These are phyloP conservation scores for Lodderomyces theae DNA, from an alignment of 1,139 yeast genomes.

Conservation along the genomic window DNA sequence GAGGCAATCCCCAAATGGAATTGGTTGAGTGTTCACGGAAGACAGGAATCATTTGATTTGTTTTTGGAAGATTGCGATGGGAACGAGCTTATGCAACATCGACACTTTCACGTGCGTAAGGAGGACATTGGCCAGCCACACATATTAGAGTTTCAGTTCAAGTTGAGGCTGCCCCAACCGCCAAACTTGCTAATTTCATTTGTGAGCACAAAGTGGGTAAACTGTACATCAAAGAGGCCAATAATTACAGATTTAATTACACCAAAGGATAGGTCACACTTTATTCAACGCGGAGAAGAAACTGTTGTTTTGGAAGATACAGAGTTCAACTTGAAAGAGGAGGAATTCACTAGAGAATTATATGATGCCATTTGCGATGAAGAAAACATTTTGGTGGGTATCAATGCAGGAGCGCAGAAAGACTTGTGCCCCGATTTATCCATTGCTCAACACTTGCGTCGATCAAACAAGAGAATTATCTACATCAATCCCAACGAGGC, in stretches of 20 bases:
- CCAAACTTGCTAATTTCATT: conserved; percentile 75
- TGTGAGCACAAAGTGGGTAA: conserved; percentile 83
- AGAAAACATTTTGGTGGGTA: conserved; percentile 63
- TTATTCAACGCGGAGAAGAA: not conserved
- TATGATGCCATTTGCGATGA: conserved; percentile 43
- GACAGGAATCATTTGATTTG: conserved; percentile 61
- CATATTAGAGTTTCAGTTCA: conserved; percentile 62
- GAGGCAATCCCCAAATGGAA: conserved; percentile 70
- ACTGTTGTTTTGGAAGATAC: conserved; percentile 51
- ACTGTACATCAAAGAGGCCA: conserved; percentile 65
- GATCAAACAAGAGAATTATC: conserved; percentile 60
- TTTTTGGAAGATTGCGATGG: conserved; percentile 86
- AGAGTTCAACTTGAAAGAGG: conserved; percentile 20
- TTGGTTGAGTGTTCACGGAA: conserved; percentile 74
- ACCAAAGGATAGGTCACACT: conserved; percentile 43
- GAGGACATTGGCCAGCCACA: conserved; percentile 53
- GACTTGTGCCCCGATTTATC: conserved; percentile 70
- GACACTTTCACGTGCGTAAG: conserved; percentile 51
- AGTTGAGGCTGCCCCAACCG: conserved; percentile 57
- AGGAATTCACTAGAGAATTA: conserved; percentile 25
- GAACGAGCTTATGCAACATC: conserved; percentile 61
- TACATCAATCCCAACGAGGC: conserved; percentile 65
- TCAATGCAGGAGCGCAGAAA: conserved; percentile 76
- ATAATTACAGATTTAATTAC: conserved; percentile 54
- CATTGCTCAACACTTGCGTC: conserved; percentile 65